Base-by-base conservation (phyloP, 208 protist genomes). In the Vickermania ingenoplastis region DNA sequence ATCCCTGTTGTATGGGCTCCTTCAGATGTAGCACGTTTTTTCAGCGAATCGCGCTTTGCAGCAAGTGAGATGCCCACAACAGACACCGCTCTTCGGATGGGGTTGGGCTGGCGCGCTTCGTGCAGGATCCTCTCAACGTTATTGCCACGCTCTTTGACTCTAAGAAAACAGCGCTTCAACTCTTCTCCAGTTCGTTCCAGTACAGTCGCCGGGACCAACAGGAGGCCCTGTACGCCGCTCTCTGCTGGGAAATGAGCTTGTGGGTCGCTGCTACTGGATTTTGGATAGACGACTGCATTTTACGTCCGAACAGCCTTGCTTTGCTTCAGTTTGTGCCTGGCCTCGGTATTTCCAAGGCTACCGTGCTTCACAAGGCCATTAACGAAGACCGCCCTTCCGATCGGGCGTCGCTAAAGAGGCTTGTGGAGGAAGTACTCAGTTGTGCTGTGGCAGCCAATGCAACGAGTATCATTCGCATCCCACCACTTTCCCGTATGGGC, bases 181-280 rank as follows among this genome's bases (percentile, higher is more conserved):
- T 89, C 27, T 81, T 73, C 51, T 68, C 70, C 59, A 73, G 68
- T 31, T 63, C 55, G 21, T 23, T 22, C 3, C 58, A 53, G 5
- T 67, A 68, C 31, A 59, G 65, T 48, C 71, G 71, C 0, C 53
- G 51, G 27, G 73, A 79, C 28, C 71, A 81, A 31, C 69, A 78
- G 57, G 72, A 75, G 7, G 55, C 71, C 49, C 68, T 94, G 13
- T 89, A 87, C 60, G 57, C 66, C 41, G 70, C 73, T 2, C 67
- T 94, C 7, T 67, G 59, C 27, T 94, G 87, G 83, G 83, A 94
- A 53, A 89, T 91, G 79, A 81, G 72, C 29, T 68, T 94, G 41
- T 94, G 87, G 83, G 75, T 88, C 2, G 76, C 68, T 3, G 73
- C 65, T 21, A 68, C 63, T 30, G 87, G 87, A 0, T 57, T 88